Base-by-base conservation (phyloP, 2,329 filamentous ascomycete species). In the Hypoxylon sp. region DNA sequence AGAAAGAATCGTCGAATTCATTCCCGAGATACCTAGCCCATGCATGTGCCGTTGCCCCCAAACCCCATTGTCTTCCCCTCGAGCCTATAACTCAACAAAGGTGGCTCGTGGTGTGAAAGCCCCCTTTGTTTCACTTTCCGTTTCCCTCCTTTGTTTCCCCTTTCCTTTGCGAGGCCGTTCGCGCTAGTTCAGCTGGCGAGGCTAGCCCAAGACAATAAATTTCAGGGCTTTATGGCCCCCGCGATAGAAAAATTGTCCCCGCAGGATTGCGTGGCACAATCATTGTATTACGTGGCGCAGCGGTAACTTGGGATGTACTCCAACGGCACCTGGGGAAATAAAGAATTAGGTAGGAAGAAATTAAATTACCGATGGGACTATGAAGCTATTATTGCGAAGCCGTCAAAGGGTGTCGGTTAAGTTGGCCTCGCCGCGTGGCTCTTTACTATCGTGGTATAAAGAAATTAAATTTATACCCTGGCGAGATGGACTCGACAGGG, bases 201-300 rank as follows among this genome's bases (percentile, higher is more conserved):
- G 53, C n/a, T 57, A 29, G 37, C 3, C 16, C 9, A 5, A 11
- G 16, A 14, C 11, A 30, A 29, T 29, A 41, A 37, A 52, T 37
- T 52, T n/a, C 34, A 16, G 21, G 48, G 7, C 32, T 11, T 39
- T 21, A 14, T n/a, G n/a, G 30, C 32, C n/a, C 32, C 32, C 37
- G 34, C 37, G 37, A 30, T 30, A 29, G 12, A 5, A 43, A 29
- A 30, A 11, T 25, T 37, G 2, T 51, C 53, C 45, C 59, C 54
- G 59, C 54, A 63, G 63, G 39, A 59, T 66, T 66, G 59, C 63
- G 63, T 43, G 63, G 63, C 59, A 50, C 30, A 1, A 9, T 37
- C 6, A 39, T 37, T 4, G 32, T 32, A 41, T 53, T 61, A 56
- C 52, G 53, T 53, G 48, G 58, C 54, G 21, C 39, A 43, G 43